These are phyloP conservation scores for Ganoderma resinaceum DNA, from an alignment of 1,284 basidiomycete species.

Conservation along the genomic window DNA sequence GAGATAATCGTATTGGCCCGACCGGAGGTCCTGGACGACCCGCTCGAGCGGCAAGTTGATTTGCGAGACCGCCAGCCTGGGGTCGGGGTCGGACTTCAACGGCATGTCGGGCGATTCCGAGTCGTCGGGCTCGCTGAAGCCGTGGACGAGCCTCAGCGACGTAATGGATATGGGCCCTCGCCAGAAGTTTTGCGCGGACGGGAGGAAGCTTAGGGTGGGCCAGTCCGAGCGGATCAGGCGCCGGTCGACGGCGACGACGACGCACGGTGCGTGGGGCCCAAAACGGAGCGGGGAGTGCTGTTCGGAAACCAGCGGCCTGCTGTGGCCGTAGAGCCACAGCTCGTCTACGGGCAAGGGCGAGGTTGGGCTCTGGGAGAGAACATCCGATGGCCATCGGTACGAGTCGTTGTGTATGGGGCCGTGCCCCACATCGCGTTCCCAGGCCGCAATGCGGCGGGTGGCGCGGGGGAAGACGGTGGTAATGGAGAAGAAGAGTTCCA, in stretches of 20 bases:
- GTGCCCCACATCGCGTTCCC: not conserved
- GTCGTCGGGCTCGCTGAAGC: not conserved
- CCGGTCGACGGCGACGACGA: not conserved
- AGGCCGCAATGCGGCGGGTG: slow-evolving; percentile 8
- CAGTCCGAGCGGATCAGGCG: not conserved
- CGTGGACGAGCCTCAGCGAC: not conserved
- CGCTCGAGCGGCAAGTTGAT: not conserved
- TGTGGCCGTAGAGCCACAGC: slow-evolving; percentile 5
- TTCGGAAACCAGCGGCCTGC: not conserved
- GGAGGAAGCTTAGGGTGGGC: not conserved
- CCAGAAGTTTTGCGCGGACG: not conserved
- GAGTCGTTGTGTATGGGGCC: too few relatives aligned
- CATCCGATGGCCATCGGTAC: not conserved
- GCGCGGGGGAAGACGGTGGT: not conserved
- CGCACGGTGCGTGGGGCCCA: not conserved
- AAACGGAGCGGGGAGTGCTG: not conserved
- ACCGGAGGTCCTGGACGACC: not conserved
- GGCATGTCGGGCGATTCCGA: too few relatives aligned
- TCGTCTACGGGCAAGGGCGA: not conserved
- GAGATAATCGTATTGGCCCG: slow-evolving; percentile 3
- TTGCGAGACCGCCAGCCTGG: too few relatives aligned
- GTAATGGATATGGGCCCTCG: not conserved
- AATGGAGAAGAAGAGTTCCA: slow-evolving; percentile 2
- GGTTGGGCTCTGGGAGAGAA: not conserved
- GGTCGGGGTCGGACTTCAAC: not conserved